Evolutionary conservation across 2,329 filamentous ascomycete species (phyloP).

Genomic region (Aspergillus persii): DNA sequence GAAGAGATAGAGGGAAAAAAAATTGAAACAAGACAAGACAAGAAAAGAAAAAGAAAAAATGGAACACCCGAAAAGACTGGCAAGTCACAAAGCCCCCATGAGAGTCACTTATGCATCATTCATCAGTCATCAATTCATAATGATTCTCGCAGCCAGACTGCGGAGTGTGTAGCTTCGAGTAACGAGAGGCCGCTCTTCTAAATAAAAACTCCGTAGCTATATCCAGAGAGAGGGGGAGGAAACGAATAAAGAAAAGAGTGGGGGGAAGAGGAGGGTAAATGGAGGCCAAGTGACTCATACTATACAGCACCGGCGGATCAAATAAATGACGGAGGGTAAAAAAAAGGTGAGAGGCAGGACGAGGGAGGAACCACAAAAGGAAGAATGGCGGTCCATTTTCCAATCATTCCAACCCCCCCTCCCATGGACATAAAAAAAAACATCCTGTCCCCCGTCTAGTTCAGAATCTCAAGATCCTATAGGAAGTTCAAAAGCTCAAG

Average conservation of each 20-base stretch:
- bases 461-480: background rate
- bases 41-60: constrained; percentile 3
- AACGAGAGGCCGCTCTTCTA: constrained; percentile 18
- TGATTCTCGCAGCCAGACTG: constrained; percentile 16
- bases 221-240: constrained; percentile 10
- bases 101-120: constrained; percentile 34
- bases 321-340: constrained; percentile 4
- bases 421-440: background rate
- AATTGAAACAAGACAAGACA: constrained; percentile 3
- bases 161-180: constrained; percentile 15
- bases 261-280: constrained; percentile 6
- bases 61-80: constrained; percentile 17
- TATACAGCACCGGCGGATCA: constrained; percentile 16
- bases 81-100: constrained; percentile 18
- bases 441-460: background rate
- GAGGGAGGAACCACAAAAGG: background rate
- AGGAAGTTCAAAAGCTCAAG: constrained; percentile 15
- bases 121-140: constrained; percentile 40
- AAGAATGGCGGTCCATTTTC: background rate
- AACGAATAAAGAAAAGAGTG: background rate
- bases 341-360: background rate
- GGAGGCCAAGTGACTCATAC: constrained; percentile 14
- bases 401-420: background rate
- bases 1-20: background rate
- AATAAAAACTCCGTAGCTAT: constrained; percentile 12